Evolutionary conservation across 2,329 filamentous ascomycete species (phyloP).

Genomic region (Trichophyton mentagrophytes): DNA sequence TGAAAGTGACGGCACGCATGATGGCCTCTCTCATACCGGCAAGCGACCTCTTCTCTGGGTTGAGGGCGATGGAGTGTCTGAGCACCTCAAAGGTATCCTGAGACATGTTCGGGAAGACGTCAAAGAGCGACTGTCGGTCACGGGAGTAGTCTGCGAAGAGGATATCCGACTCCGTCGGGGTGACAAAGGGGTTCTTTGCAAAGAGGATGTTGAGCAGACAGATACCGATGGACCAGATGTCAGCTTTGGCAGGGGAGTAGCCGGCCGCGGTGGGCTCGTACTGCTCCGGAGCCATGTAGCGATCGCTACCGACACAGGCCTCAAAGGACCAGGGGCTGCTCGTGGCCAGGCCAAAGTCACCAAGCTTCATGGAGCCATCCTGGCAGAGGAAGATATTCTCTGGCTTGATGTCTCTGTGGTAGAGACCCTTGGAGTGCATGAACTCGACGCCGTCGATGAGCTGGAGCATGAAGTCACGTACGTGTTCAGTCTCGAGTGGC

Average conservation of each 20-base stretch:
- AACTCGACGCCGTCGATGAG: conserved; percentile 79
- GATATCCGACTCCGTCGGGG: conserved; percentile 77
- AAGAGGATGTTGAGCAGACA: conserved; percentile 94
- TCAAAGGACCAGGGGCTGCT: conserved; percentile 83
- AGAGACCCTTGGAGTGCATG: conserved; percentile 82
- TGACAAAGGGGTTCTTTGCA: conserved; percentile 89
- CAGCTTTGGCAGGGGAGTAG: conserved; percentile 85
- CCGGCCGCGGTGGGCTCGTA: conserved; percentile 78
- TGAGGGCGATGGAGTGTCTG: conserved; percentile 76
- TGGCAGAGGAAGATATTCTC: conserved; percentile 96
- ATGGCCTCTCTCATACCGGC: conserved; percentile 65
- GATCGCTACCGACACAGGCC: conserved; percentile 87
- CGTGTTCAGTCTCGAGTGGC: conserved; percentile 87
- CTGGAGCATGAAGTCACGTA: conserved; percentile 93
- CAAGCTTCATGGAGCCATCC: conserved; percentile 82
- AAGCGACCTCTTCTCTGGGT: conserved; percentile 78
- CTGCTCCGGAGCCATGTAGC: conserved; percentile 98
- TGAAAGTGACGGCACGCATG: conserved; percentile 73
- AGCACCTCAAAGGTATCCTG: conserved; percentile 95
- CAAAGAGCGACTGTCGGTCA: conserved; percentile 91
- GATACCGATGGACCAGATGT: conserved; percentile 95
- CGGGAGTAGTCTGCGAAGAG: conserved; percentile 86
- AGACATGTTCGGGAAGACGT: conserved; percentile 97
- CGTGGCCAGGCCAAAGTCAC: conserved; percentile 89
- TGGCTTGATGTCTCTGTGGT: conserved; percentile 96